Percentiles rank a stretch among this genome's conserved stretches.
phyloP scores from a whole-genome alignment of 257 asterid genomes.

The Scutellaria galericulata region DNA sequence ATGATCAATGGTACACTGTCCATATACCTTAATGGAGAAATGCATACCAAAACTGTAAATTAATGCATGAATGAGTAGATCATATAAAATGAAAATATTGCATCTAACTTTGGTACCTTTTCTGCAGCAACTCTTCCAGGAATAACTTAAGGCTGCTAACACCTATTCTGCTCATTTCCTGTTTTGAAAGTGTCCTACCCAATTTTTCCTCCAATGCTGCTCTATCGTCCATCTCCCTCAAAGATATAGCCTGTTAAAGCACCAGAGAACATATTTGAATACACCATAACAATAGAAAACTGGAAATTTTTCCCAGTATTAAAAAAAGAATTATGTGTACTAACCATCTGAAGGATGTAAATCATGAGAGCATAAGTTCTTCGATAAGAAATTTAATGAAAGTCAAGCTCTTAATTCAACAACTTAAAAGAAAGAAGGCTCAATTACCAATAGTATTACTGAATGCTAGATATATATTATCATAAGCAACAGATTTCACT shows the following conservation, averaged over 20 bases:
- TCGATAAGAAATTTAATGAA: not conserved
- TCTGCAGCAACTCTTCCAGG: slow-evolving; percentile 89
- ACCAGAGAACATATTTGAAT: slow-evolving; percentile 24
- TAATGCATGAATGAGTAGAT: slow-evolving; percentile 25
- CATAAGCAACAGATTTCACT: slow-evolving; percentile 22
- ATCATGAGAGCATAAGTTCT: not conserved
- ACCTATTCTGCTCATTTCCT: slow-evolving; percentile 89
- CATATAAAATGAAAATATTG: slow-evolving; percentile 20
- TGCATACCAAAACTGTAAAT: slow-evolving; percentile 37
- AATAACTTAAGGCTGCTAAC: slow-evolving; percentile 90
- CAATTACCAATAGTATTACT: slow-evolving; percentile 13
- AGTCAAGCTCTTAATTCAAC: slow-evolving; percentile 9
- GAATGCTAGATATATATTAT: slow-evolving; percentile 19
- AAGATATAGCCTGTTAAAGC: slow-evolving; percentile 70
- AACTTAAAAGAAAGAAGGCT: not conserved
- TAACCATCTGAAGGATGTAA: slow-evolving; percentile 15
- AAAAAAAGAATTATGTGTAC: slow-evolving; percentile 4
- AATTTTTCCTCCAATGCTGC: slow-evolving; percentile 89
- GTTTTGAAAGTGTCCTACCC: slow-evolving; percentile 84
- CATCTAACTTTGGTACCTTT: slow-evolving; percentile 53
- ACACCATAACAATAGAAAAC: slow-evolving; percentile 4
- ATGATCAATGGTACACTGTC: slow-evolving; percentile 88
- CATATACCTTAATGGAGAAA: slow-evolving; percentile 71
- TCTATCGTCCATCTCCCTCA: slow-evolving; percentile 83
- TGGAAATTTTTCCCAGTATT: not conserved